Base-by-base conservation (phyloP, 495 filamentous ascomycete genomes). In the Polyplosphaeria fusca region DNA sequence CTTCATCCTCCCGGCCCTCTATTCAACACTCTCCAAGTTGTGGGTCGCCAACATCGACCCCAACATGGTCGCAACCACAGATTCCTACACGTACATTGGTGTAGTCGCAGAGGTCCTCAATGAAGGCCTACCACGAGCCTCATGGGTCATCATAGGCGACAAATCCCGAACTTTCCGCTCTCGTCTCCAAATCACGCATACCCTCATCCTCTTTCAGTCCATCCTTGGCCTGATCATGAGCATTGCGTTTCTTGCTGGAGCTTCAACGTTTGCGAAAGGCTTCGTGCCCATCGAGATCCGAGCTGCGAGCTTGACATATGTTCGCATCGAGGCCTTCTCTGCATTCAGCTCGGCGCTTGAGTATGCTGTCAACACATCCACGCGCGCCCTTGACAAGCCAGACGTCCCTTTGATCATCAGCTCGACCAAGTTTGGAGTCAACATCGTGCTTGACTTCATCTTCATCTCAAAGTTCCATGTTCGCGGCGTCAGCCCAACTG, bases 381-480 rank as follows among this genome's bases (percentile, higher is more conserved):
- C 86, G 2, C 70, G 86, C 48, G 81, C 86, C 1, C 71, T 89
- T 22, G 86, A 89, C 70, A 77, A 81, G 49, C 87, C 87, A 0
- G 86, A 89, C 63, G 80, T 91, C 1, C 86, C 86, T 9, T 68
- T 91, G 0, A 56, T 89, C 19, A 87, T 89, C 63, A 87, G 78
- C 64, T 75, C 73, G 0, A 73, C 75, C 11, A 85, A 85, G 53
- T 82, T 86, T 49, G 68, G 71, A 4, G 65, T 86, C 44, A 89
- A 89, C 64, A 89, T 89, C 42, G 53, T 87, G 13, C 73, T 89
- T 0, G 86, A 91, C 51, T 53, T 89, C 23, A 61, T 89, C n/a
- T 67, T 89, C 20, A 78, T 89, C 11, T 89, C 86, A 1, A 79
- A 73, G 12, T 86, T 85, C 56, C 84, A 86, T 62, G 79, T 88